These are phyloP conservation scores for Ophiostoma sp. DNA, from an alignment of 2,329 filamentous ascomycete genomes.

Conservation along the genomic window DNA sequence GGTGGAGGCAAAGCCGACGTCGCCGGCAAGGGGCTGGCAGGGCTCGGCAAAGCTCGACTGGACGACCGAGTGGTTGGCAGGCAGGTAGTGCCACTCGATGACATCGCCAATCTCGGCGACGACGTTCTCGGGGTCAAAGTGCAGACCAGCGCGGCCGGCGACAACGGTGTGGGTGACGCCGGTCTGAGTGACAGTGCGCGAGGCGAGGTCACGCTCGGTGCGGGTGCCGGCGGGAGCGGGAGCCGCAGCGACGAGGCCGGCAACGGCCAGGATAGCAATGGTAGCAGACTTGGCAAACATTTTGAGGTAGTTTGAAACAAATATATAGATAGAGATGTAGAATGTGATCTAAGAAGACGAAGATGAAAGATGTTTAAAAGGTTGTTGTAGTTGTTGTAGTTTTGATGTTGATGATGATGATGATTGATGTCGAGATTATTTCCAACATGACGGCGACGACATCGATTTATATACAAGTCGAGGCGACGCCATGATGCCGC, in stretches of 20 bases:
- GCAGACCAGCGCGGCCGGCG: slow-evolving; percentile 43
- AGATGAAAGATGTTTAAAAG: not conserved
- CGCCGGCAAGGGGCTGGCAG: slow-evolving; percentile 39
- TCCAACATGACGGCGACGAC: not conserved
- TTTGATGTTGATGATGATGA: not conserved
- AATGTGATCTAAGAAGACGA: not conserved
- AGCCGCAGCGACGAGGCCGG: slow-evolving; percentile 33
- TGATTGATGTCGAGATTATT: not conserved
- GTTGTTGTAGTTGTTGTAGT: not conserved
- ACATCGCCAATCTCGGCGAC: slow-evolving; percentile 46
- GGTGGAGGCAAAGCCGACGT: slow-evolving; percentile 41
- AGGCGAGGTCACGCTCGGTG: slow-evolving; percentile 27
- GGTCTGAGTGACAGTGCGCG: slow-evolving; percentile 36
- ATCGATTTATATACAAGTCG: not conserved
- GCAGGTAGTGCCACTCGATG: slow-evolving; percentile 52
- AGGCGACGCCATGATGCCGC: not conserved
- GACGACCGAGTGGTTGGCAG: slow-evolving; percentile 39
- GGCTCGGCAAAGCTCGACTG: slow-evolving; percentile 41
- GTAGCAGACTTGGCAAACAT: slow-evolving; percentile 24
- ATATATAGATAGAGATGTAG: not conserved
- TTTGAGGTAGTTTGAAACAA: slow-evolving; percentile 16
- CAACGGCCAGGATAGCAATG: slow-evolving; percentile 28
- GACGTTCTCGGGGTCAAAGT: slow-evolving; percentile 48
- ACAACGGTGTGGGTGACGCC: slow-evolving; percentile 44
- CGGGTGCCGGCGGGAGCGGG: slow-evolving; percentile 29